Percentiles rank a stretch among this genome's conserved stretches.
These are phyloP conservation scores for Ploettnerulaceae sp. DNA, from an alignment of 2,329 filamentous ascomycete species.

Conservation along the genomic window DNA sequence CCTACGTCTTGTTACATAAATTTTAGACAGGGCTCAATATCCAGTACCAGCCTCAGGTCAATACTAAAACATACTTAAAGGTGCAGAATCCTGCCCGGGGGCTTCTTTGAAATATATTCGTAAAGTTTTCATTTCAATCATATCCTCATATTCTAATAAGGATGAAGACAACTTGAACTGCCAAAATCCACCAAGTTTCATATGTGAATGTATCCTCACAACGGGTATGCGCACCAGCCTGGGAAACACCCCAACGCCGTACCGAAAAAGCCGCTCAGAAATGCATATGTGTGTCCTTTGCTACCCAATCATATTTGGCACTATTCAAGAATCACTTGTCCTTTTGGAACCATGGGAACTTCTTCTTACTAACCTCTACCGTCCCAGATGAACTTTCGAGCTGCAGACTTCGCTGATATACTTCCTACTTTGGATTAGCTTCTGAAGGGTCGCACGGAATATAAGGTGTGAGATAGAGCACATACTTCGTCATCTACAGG, in stretches of 20 bases:
- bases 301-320: background rate
- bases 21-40: no score
- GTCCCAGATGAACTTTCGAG: conserved; percentile 49
- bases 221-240: conserved; percentile 7
- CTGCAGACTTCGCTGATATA: conserved; percentile 57
- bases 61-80: no score
- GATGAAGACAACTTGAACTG: no score
- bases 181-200: background rate
- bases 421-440: conserved; percentile 43
- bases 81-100: no score
- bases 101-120: no score
- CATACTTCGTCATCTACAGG: conserved; percentile 82
- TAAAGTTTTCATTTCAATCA: no score
- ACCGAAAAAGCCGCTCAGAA: background rate
- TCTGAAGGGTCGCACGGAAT: background rate
- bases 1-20: no score
- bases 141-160: no score
- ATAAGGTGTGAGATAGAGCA: conserved; percentile 15
- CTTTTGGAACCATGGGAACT: conserved; percentile 57
- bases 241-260: conserved; percentile 7
- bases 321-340: conserved; percentile 17
- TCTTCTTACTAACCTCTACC: conserved; percentile 53
- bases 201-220: conserved; percentile 4
- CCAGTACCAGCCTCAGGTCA: no score
- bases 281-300: background rate